Percentiles rank a stretch among this genome's conserved stretches.
Conservation (phyloP, 495 filamentous ascomycete species). For the Entonaema liquescens region DNA sequence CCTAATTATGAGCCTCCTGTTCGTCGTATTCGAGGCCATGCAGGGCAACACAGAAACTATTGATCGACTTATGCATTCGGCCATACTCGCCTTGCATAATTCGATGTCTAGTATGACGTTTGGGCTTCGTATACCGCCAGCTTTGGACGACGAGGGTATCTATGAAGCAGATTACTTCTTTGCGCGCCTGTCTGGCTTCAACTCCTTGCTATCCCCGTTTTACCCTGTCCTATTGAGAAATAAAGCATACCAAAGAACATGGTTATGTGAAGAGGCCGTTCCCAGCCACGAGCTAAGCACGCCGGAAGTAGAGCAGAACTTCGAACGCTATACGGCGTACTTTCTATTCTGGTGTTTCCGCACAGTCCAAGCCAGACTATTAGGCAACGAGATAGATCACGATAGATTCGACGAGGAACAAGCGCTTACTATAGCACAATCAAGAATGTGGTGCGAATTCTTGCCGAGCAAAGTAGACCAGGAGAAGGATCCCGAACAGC, state of each 20-base stretch:
- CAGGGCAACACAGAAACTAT: slow-evolving; percentile 30
- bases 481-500: slow-evolving; percentile 5
- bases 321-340: slow-evolving; percentile 26
- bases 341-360: slow-evolving; percentile 25
- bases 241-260: background rate
- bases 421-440: background rate
- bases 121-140: background rate
- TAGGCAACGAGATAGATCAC: background rate
- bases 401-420: slow-evolving; percentile 16
- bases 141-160: slow-evolving; percentile 27
- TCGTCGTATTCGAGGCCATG: slow-evolving; percentile 33
- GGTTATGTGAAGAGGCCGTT: background rate
- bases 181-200: slow-evolving; percentile 22
- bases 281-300: background rate
- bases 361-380: background rate
- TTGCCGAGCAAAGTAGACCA: slow-evolving; percentile 1
- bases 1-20: slow-evolving; percentile 29
- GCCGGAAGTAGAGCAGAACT: slow-evolving; percentile 4
- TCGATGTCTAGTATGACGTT: background rate
- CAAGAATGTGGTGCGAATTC: slow-evolving; percentile 15
- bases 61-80: slow-evolving; percentile 19
- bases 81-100: slow-evolving; percentile 16
- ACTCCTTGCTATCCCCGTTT: slow-evolving; percentile 17
- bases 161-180: slow-evolving; percentile 28
- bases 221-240: slow-evolving; percentile 11